Conservation (phyloP, 225 moss, liverwort and hornwort genomes). For the Sphagnum tenellum region DNA sequence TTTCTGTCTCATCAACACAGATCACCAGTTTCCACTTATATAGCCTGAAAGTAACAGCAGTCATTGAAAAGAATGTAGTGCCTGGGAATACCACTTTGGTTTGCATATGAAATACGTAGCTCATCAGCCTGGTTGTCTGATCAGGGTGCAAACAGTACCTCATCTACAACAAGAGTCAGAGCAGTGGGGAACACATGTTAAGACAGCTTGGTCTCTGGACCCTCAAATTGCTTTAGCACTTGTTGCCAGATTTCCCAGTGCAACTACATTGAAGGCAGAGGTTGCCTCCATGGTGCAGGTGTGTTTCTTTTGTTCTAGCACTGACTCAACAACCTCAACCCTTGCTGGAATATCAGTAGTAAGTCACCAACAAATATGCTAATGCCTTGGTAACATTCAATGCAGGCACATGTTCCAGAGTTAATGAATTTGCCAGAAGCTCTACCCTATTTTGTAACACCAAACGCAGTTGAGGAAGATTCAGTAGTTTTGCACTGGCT, state of each 20-base stretch:
- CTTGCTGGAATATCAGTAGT: neutral
- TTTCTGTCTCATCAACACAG: no score
- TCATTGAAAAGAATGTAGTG: no score
- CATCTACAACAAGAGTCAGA: conserved; percentile 54
- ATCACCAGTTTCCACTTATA: no score
- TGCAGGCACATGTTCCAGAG: conserved; percentile 55
- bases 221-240: conserved; percentile 68
- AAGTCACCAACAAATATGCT: neutral
- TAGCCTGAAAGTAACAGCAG: no score
- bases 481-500: conserved; percentile 64
- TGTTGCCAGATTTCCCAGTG: conserved; percentile 69
- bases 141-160: conserved; percentile 29
- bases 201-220: conserved; percentile 74
- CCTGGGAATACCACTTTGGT: neutral
- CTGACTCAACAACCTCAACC: no score
- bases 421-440: conserved; percentile 63
- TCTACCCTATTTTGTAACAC: conserved; percentile 67
- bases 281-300: conserved; percentile 71
- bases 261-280: conserved; percentile 41
- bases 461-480: conserved; percentile 61
- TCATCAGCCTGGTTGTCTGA: neutral
- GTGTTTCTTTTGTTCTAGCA: conserved; percentile 3
- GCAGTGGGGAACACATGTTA: conserved; percentile 58
- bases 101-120: neutral
- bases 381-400: conserved; percentile 1